Percentiles rank a stretch among this genome's conserved stretches.
These are phyloP conservation scores for Penicillium parvum DNA, from an alignment of 495 filamentous ascomycete genomes.

Conservation along the genomic window DNA sequence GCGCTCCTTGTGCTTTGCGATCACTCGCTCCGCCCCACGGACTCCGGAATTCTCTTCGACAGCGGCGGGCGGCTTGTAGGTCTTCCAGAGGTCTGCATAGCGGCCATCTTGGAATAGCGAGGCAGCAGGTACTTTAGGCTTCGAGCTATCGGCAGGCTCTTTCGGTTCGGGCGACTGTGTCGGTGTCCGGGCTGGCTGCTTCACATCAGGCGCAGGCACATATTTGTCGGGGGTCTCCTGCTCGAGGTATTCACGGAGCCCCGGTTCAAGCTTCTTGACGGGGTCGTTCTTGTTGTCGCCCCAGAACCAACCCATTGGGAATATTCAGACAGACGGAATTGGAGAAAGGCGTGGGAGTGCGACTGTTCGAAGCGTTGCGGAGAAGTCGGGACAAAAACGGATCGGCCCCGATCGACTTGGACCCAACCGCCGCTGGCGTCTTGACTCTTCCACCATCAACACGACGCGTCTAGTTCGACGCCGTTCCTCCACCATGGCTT, in stretches of 20 bases:
- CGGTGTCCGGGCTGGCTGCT: slow-evolving; percentile 18
- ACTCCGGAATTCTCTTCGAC: slow-evolving; percentile 50
- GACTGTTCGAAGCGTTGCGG: slow-evolving; percentile 18
- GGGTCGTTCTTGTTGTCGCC: slow-evolving; percentile 58
- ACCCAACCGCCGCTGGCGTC: slow-evolving; percentile 18
- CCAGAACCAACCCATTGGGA: slow-evolving; percentile 67
- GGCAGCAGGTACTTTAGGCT: slow-evolving; percentile 49
- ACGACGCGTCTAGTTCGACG: slow-evolving; percentile 35
- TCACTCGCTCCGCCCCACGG: slow-evolving; percentile 64
- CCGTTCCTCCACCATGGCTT: slow-evolving; percentile 39
- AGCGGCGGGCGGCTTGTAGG: slow-evolving; percentile 63
- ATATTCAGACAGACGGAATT: background rate
- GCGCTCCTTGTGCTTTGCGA: slow-evolving; percentile 79
- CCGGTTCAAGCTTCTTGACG: slow-evolving; percentile 76
- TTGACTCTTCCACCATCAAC: slow-evolving; percentile 22
- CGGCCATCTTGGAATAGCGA: slow-evolving; percentile 75
- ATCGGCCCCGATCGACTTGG: slow-evolving; percentile 20
- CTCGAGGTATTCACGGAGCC: slow-evolving; percentile 77
- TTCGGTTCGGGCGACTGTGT: slow-evolving; percentile 16
- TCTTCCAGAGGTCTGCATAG: slow-evolving; percentile 91
- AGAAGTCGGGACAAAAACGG: slow-evolving; percentile 31
- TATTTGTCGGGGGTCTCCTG: slow-evolving; percentile 78
- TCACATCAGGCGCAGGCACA: slow-evolving; percentile 37
- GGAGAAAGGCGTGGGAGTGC: background rate
- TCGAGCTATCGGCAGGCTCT: slow-evolving; percentile 22